Base-by-base conservation (phyloP, 768 basidiomycete genomes). In the Mrakia frigida region DNA sequence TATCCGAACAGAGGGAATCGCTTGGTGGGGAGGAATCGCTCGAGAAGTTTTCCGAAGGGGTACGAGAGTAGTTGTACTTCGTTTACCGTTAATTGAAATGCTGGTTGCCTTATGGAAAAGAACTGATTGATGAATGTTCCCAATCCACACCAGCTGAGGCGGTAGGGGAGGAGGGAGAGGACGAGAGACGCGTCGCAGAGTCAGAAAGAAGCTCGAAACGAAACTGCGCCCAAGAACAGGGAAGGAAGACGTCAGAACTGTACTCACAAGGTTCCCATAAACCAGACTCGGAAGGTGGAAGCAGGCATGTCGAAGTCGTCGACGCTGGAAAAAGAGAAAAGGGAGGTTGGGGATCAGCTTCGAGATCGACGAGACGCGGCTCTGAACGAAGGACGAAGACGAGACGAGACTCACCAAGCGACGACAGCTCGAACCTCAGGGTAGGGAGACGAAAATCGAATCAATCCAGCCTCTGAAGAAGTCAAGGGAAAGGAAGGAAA, bases 241-340 rank as follows among this genome's bases (percentile, higher is more conserved):
- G n/a, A n/a, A n/a, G n/a, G n/a, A n/a, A n/a, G n/a, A n/a, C n/a
- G n/a, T n/a, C n/a, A n/a, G n/a, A n/a, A n/a, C n/a, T 10, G 52
- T 70, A 63, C 70, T 46, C 14, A 76, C 33, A 50, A 74, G 13
- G 73, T 61, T 31, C 89, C 89, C 60, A 90, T 83, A 0, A 87
- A 83, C 88, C 89, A 90, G 7, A 78, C 78, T 10, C 79, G 78
- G 70, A 79, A 74, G 31, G 80, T 81, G 35, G 86, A 86, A 6
- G 84, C 86, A 0, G 90, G 90, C 84, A 91, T 90, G 50, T 83
- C 82, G 6, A 87, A 87, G 81, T 91, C 90, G 80, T 92, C 90
- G 43, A 87, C 88, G 82, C 90, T 91, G 35, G 65, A 10, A 11
- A 23, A 21, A 21, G 31, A 13, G 65, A 13, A 28, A 46, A 53